Base-by-base conservation (phyloP, 2,329 filamentous ascomycete genomes). In the Aspergillus aculeatus region DNA sequence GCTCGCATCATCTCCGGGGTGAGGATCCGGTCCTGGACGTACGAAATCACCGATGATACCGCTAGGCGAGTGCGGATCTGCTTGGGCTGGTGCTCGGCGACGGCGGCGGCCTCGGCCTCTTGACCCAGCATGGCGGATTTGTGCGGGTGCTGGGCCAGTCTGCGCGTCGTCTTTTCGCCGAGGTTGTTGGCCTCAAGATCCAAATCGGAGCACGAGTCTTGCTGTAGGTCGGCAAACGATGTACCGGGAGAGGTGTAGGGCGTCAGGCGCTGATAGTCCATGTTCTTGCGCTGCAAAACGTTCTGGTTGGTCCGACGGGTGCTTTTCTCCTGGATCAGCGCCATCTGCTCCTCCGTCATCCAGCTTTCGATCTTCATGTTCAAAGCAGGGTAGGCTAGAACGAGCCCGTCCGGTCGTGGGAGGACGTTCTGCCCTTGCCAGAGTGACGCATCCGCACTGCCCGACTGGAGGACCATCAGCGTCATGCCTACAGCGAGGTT, bases 261-360 rank as follows among this genome's bases (percentile, higher is more conserved):
- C 0, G 92, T 92, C 1, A 96, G 79, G 51, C 91, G 86, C 65
- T 89, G 89, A 74, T 96, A 98, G 71, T 97, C 91, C 78, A 91
- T 90, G 64, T 87, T 92, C 79, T 99, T 98, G 59, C 91, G 85
- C 38, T 89, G 84, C 11, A 97, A 80, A 57, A 98, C 89, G 26
- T 86, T 84, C 59, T 84, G 84, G 70, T 97, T 96, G 1, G 88
- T 92, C 67, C 88, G 88, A 24, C 92, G 85, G 72, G 88, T 87
- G 59, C 87, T 85, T 11, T 92, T 87, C 64, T 96, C 93, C 65
- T 92, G 88, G 64, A 99, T 96, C 62, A 99, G 79, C 0, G 91
- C 87, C 91, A 98, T 96, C 73, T 99, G 93, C 74, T 98, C 94
- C 68, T 98, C 94, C 0, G 91, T 93, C 93, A 99, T 98, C 95